Evolutionary conservation across 179 eudicot species (phyloP), one percentile per base, ranked within the genome.

Genomic region (Drosera spatulata): DNA sequence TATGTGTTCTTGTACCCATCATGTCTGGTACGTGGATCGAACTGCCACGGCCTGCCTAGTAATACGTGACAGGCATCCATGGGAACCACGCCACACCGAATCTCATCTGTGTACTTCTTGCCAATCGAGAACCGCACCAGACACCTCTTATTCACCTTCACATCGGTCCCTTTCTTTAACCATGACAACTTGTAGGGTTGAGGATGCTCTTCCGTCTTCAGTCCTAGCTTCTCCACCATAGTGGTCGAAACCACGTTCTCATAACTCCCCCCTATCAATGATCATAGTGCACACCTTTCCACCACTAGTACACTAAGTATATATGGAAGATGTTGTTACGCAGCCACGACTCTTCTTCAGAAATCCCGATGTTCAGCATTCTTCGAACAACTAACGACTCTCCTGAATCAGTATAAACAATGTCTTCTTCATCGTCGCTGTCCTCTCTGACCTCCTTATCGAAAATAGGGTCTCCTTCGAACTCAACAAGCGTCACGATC

Each of bases 201-300:
- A 2, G 13, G 42, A 41, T 55, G 59, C 2, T 2, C n/a, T 3
- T 39, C n/a, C 5, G 12, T 33, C 44, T 39, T 10, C 4, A 38
- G 9, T 9, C 10, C 5, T 41, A 55, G 44, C 44, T 55, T 55
- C 41, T 37, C 1, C 6, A 55, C n/a, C 2, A 55, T 41, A n/a
- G 38, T 43, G 2, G 2, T n/a, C 1, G 43, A 55, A 3, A 55
- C 59, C 5, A 55, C n/a, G 6, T 55, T 55, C 3, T 33, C 42
- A 39, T 43, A 55, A 55, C 59, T 55, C n/a, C 1, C 59, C 59
- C 4, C 40, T n/a, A 41, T 55, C 59, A 39, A 55, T n/a, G 39
- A 55, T 39, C 6, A 55, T 12, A 48, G n/a, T n/a, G n/a, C n/a
- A n/a, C n/a, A n/a, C n/a, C n/a, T n/a, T n/a, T n/a, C n/a, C n/a